Evolutionary conservation across 345 rosid genomes (phyloP).

Genomic region (Leavenworthia alabamica): DNA sequence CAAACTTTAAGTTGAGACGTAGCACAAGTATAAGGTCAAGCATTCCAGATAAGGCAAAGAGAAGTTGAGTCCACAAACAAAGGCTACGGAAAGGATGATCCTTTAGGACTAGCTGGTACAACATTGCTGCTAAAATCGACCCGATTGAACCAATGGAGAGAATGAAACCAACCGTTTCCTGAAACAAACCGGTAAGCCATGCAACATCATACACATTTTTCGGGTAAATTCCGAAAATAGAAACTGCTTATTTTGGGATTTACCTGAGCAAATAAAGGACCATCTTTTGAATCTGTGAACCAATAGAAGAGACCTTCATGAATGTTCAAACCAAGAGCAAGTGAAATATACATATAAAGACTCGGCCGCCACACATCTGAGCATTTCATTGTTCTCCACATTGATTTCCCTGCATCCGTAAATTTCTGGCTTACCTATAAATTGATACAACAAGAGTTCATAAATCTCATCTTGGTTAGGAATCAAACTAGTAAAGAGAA

Average conservation of each 20-base stretch:
- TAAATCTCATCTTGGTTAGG: neutral
- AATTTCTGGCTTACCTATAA: constrained; percentile 62
- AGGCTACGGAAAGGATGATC: constrained; percentile 66
- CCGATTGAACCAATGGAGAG: constrained; percentile 80
- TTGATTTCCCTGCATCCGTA: constrained; percentile 62
- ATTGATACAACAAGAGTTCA: constrained; percentile 7
- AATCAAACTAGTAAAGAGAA: neutral
- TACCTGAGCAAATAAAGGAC: constrained; percentile 86
- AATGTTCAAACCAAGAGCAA: constrained; percentile 64
- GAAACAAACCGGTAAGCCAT: constrained; percentile 26
- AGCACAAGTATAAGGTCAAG: constrained; percentile 75
- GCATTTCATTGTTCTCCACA: constrained; percentile 75
- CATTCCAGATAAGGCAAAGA: constrained; percentile 76
- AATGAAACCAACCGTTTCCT: constrained; percentile 85
- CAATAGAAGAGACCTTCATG: constrained; percentile 91
- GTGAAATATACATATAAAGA: constrained; percentile 74
- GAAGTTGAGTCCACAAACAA: constrained; percentile 77
- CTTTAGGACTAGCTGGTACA: constrained; percentile 64
- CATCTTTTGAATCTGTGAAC: constrained; percentile 69
- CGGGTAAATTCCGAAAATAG: neutral
- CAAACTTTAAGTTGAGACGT: constrained; percentile 55
- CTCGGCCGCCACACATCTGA: constrained; percentile 86
- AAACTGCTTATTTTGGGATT: neutral
- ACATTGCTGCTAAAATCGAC: constrained; percentile 68
- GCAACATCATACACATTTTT: neutral